These are phyloP conservation scores for Colletotrichum liaoningense DNA, from an alignment of 2,329 filamentous ascomycete genomes.

Conservation along the genomic window DNA sequence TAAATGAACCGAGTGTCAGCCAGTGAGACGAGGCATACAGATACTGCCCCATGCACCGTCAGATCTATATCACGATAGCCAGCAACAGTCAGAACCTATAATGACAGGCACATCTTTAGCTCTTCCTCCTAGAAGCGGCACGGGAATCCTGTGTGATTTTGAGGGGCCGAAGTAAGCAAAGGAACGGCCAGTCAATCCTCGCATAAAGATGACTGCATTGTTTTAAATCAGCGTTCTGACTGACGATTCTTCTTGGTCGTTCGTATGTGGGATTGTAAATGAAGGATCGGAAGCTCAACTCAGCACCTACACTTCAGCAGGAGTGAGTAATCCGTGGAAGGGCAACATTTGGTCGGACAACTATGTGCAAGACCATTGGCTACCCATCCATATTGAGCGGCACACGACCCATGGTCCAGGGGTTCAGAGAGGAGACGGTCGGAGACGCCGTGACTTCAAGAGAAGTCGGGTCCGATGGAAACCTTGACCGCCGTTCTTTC, in stretches of 20 bases:
- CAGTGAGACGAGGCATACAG: not conserved
- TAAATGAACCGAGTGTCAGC: not conserved
- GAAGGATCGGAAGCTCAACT: not conserved
- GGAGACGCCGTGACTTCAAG: conserved; percentile 12
- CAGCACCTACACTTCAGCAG: not conserved
- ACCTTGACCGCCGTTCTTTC: not conserved
- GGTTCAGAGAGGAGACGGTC: not conserved
- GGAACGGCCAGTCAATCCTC: not conserved
- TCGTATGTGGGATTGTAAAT: not conserved
- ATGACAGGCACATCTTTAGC: not conserved
- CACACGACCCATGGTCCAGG: not conserved
- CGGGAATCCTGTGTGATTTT: not conserved
- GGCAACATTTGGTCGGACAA: not conserved
- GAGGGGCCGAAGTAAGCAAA: not conserved
- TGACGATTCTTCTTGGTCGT: too few species aligned
- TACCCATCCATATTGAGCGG: not conserved
- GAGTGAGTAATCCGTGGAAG: too few species aligned
- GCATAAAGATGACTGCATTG: not conserved
- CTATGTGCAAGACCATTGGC: not conserved
- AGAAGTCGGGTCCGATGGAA: not conserved
- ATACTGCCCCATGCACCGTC: not conserved
- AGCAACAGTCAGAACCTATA: not conserved
- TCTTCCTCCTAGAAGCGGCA: not conserved
- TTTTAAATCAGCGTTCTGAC: not conserved
- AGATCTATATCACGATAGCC: not conserved